A percentile compares a stretch with the other conserved stretches of the same genome.
Evolutionary conservation across 1,284 basidiomycete species (phyloP).

Genomic region (Pseudozyma sp.): DNA sequence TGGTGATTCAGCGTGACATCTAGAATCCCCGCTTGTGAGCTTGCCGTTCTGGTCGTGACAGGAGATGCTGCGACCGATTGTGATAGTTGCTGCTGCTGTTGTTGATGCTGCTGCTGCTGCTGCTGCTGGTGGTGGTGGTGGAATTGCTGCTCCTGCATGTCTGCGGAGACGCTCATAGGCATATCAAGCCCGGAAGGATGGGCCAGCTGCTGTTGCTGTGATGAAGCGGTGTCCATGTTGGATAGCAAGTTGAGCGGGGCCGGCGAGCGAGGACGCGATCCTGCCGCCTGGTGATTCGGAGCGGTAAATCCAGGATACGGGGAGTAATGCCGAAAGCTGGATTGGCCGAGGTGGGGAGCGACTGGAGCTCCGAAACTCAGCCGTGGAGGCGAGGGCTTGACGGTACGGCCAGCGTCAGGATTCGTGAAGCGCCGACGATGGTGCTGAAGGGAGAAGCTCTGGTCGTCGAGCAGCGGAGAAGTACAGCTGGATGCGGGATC

Average conservation of each 20-base stretch:
- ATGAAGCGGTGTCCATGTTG: constrained; percentile 24
- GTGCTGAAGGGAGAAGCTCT: constrained; percentile 17
- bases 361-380: constrained; percentile 36
- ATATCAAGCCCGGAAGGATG: constrained; percentile 23
- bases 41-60: constrained; percentile 16
- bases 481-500: constrained; percentile 15
- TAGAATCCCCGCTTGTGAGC: neutral
- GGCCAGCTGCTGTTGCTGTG: constrained; percentile 26
- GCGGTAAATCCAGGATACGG: constrained; percentile 9
- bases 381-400: constrained; percentile 20
- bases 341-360: constrained; percentile 7
- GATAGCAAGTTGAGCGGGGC: constrained; percentile 20
- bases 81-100: constrained; percentile 21
- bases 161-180: constrained; percentile 11
- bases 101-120: constrained; percentile 24
- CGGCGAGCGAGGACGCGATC: constrained; percentile 39
- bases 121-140: constrained; percentile 24
- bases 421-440: constrained; percentile 40
- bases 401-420: constrained; percentile 16
- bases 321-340: constrained; percentile 20
- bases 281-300: constrained; percentile 19
- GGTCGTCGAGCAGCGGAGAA: constrained; percentile 20
- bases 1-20: constrained; percentile 3
- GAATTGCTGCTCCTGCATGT: constrained; percentile 36
- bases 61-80: constrained; percentile 23